A percentile compares a stretch with the other conserved stretches of the same genome.
Conservation (phyloP, 345 rosid genomes). For the Euphorbia tirucalli region DNA sequence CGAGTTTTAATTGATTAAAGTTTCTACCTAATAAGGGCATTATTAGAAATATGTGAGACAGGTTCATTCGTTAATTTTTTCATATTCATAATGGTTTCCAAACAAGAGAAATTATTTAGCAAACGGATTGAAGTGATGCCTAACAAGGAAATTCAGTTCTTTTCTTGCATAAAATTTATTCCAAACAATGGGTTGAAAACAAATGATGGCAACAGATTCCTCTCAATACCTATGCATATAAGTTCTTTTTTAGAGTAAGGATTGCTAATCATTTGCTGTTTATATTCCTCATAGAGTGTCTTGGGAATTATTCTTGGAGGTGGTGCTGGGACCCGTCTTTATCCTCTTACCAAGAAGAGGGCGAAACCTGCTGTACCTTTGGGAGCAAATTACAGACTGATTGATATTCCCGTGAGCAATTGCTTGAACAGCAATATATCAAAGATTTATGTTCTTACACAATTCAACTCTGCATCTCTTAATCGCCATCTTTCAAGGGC, state of each 20-base stretch:
- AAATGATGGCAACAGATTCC: background rate
- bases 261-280: background rate
- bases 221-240: background rate
- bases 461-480: slow-evolving; percentile 93
- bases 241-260: background rate
- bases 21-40: background rate
- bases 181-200: background rate
- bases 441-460: slow-evolving; percentile 93
- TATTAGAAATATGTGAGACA: background rate
- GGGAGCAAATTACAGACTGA: slow-evolving; percentile 90
- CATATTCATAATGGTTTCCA: background rate
- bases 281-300: slow-evolving; percentile 64
- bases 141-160: background rate
- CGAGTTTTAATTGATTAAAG: background rate
- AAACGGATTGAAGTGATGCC: background rate
- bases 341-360: slow-evolving; percentile 95
- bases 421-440: slow-evolving; percentile 89
- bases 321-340: slow-evolving; percentile 90
- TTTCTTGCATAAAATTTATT: background rate
- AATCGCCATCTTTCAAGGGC: slow-evolving; percentile 95
- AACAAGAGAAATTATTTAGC: too few relatives aligned
- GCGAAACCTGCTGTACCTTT: slow-evolving; percentile 95
- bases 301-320: slow-evolving; percentile 94
- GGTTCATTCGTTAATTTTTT: too few relatives aligned
- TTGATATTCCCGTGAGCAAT: slow-evolving; percentile 95